phyloP scores from a whole-genome alignment of 345 rosid genomes.

The Acer yangbiense region DNA sequence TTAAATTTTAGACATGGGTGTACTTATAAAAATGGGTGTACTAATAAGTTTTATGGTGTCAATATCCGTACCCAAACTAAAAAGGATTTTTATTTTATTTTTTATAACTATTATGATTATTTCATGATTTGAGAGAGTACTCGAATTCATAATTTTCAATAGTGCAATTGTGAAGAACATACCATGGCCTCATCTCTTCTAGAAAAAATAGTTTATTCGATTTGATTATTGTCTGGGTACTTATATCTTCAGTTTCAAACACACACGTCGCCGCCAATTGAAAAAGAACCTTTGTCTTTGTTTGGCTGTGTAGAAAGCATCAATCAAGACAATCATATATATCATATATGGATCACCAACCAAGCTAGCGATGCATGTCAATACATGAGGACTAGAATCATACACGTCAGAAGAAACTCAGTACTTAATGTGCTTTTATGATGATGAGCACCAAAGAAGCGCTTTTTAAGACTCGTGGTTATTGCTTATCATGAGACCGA shows the following conservation, averaged over 20 bases:
- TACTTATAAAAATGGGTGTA: too few relatives aligned
- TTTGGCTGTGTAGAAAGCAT: background rate
- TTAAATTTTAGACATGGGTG: too few relatives aligned
- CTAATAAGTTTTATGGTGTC: too few relatives aligned
- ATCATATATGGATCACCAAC: background rate
- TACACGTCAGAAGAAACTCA: background rate
- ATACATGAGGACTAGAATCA: background rate
- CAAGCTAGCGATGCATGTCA: background rate
- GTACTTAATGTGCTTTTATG: background rate
- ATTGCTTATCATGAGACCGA: background rate
- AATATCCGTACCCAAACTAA: too few relatives aligned
- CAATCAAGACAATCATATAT: background rate
- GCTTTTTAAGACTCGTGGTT: background rate
- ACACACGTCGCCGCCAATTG: constrained; percentile 8
- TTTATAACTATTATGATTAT: too few relatives aligned
- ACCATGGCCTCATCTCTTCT: too few relatives aligned
- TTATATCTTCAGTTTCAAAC: background rate
- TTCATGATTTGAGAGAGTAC: too few relatives aligned
- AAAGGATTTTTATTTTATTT: too few relatives aligned
- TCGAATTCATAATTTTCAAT: too few relatives aligned
- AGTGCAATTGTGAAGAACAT: too few relatives aligned
- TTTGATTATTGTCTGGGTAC: background rate
- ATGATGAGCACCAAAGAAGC: background rate
- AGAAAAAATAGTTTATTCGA: too few relatives aligned
- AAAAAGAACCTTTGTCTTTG: background rate